A percentile compares a stretch with the other conserved stretches of the same genome.
Conservation (phyloP, 805 yeast species). For the Candida lessepsii region DNA sequence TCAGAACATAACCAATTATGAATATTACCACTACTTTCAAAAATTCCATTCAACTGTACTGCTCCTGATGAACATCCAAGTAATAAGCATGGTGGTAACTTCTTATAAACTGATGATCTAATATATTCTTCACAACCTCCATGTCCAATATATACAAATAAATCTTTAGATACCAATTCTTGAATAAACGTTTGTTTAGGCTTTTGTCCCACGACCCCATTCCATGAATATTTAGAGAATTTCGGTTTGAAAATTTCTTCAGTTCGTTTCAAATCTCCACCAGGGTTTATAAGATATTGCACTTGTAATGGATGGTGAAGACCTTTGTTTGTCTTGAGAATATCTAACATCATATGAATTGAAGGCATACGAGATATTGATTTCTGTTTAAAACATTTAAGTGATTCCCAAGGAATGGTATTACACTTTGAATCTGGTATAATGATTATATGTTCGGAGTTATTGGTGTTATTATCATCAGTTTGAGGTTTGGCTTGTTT, state of each 20-base stretch:
- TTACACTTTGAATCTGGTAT: slow-evolving; percentile 66
- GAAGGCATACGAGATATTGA: slow-evolving; percentile 82
- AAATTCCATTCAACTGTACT: slow-evolving; percentile 52
- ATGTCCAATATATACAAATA: slow-evolving; percentile 86
- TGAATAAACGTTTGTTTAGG: slow-evolving; percentile 48
- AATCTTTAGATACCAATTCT: slow-evolving; percentile 20
- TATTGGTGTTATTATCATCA: neutral
- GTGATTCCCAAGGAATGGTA: slow-evolving; percentile 88
- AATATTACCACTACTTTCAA: slow-evolving; percentile 76
- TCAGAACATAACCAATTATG: slow-evolving; percentile 77
- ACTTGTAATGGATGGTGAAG: neutral
- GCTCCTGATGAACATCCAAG: slow-evolving; percentile 92
- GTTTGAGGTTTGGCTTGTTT: too few species aligned
- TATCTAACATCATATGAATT: slow-evolving; percentile 35
- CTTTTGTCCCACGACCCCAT: slow-evolving; percentile 49
- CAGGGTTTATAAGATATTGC: slow-evolving; percentile 73
- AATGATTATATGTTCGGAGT: slow-evolving; percentile 58
- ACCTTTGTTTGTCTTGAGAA: slow-evolving; percentile 23
- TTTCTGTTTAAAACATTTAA: slow-evolving; percentile 50
- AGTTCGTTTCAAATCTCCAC: slow-evolving; percentile 69
- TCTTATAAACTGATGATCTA: slow-evolving; percentile 47
- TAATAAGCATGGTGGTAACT: slow-evolving; percentile 61
- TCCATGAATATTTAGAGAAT: slow-evolving; percentile 18
- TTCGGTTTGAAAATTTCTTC: slow-evolving; percentile 45
- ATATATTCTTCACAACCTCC: slow-evolving; percentile 93